Conservation (phyloP, 2,329 filamentous ascomycete genomes). For the Fusarium sp. region DNA sequence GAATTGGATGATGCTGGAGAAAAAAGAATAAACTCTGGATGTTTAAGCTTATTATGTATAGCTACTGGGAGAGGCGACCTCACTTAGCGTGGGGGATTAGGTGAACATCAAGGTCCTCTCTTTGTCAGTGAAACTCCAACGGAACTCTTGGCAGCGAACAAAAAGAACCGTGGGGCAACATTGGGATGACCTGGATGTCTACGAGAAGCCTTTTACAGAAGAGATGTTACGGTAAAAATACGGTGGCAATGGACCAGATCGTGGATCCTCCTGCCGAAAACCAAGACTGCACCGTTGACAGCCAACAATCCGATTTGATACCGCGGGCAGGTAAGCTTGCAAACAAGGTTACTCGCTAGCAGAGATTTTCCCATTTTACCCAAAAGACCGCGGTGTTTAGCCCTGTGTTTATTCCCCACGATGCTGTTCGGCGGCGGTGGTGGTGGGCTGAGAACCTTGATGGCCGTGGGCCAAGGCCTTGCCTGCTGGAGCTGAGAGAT, state of each 20-base stretch:
- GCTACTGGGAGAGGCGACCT: background rate
- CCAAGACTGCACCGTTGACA: background rate
- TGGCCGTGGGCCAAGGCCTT: slow-evolving; percentile 25
- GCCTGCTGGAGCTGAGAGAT: slow-evolving; percentile 9
- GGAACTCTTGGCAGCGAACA: background rate
- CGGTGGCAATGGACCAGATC: slow-evolving; percentile 1
- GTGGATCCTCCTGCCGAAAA: slow-evolving; percentile 3
- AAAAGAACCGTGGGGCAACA: slow-evolving; percentile 13
- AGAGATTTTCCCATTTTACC: background rate
- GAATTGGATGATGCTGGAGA: background rate
- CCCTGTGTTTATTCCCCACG: background rate
- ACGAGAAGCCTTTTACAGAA: background rate
- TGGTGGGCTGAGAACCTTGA: slow-evolving; percentile 36
- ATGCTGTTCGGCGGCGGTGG: background rate
- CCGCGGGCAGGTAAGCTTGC: background rate
- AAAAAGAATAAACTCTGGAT: background rate
- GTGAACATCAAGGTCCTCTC: slow-evolving; percentile 34
- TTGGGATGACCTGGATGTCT: slow-evolving; percentile 16
- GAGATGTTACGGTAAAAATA: background rate
- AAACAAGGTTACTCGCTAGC: slow-evolving; percentile 10
- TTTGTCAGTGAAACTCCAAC: slow-evolving; percentile 17
- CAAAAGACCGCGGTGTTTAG: background rate
- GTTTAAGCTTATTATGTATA: slow-evolving; percentile 7
- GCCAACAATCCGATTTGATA: slow-evolving; percentile 5
- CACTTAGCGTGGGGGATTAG: slow-evolving; percentile 2